These are phyloP conservation scores for Singerocomus inundabilis DNA, from an alignment of 1,284 basidiomycete genomes.

Conservation along the genomic window DNA sequence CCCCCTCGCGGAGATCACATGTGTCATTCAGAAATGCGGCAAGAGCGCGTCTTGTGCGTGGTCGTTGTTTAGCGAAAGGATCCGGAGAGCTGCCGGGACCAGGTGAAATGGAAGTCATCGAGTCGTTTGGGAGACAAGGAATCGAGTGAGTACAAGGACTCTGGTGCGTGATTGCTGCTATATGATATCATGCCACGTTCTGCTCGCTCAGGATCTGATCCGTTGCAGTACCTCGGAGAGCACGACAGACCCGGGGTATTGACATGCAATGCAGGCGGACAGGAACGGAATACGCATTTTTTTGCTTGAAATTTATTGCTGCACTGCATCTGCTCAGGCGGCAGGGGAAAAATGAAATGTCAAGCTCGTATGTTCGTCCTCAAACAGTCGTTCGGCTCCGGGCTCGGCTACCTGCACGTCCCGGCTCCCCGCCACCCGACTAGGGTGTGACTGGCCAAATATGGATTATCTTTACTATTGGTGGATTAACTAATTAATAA, in stretches of 20 bases:
- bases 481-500: neutral
- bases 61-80: conserved; percentile 20
- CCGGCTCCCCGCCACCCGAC: too few relatives aligned
- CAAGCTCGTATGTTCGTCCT: conserved; percentile 6
- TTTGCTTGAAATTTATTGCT: conserved; percentile 5
- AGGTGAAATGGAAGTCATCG: conserved; percentile 6
- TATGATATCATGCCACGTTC: conserved; percentile 4
- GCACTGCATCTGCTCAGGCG: conserved; percentile 23
- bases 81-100: conserved; percentile 8
- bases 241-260: conserved; percentile 3
- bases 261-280: conserved; percentile 22
- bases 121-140: conserved; percentile 4
- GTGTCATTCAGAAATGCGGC: conserved; percentile 12
- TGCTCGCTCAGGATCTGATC: conserved; percentile 1
- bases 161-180: neutral
- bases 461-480: neutral
- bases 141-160: neutral
- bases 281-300: conserved; percentile 14
- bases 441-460: neutral
- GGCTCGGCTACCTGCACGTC: conserved; percentile 23
- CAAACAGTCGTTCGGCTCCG: conserved; percentile 12
- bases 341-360: conserved; percentile 4
- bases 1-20: conserved; percentile 16
- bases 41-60: conserved; percentile 19
- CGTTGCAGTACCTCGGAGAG: conserved; percentile 14